phyloP scores from a whole-genome alignment of 108 stramenopile genomes.

The Skeletonema grethae region DNA sequence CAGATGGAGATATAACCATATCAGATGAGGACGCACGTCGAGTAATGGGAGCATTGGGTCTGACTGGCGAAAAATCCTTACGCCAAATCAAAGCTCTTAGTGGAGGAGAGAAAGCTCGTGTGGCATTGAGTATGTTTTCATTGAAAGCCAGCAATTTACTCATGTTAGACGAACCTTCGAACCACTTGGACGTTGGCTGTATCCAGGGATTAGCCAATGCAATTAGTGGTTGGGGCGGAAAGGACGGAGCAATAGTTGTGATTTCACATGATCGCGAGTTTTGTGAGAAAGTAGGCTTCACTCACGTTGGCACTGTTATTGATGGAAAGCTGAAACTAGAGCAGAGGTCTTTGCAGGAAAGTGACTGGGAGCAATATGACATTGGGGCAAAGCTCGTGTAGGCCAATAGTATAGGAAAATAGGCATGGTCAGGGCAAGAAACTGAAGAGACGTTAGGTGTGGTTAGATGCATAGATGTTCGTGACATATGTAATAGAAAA shows the following conservation, averaged over 20 bases:
- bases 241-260: constrained; percentile 77
- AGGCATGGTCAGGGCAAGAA: not conserved
- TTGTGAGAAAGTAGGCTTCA: constrained; percentile 70
- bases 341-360: constrained; percentile 53
- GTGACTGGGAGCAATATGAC: constrained; percentile 64
- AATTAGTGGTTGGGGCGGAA: constrained; percentile 58
- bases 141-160: constrained; percentile 68
- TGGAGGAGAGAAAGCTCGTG: constrained; percentile 77
- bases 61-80: constrained; percentile 46
- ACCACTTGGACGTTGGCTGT: constrained; percentile 2
- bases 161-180: constrained; percentile 58
- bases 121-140: constrained; percentile 67
- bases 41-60: constrained; percentile 68
- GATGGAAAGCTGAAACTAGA: constrained; percentile 57
- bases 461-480: too few relatives aligned
- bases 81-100: constrained; percentile 46
- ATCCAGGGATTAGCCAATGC: constrained; percentile 69
- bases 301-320: constrained; percentile 73
- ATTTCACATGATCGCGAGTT: constrained; percentile 82
- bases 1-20: constrained; percentile 58
- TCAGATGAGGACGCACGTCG: constrained; percentile 62
- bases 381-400: not conserved
- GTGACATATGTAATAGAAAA: too few relatives aligned
- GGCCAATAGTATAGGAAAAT: not conserved
- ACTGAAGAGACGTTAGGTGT: not conserved